phyloP scores from a whole-genome alignment of 1,284 basidiomycete species.

The Microbotryum saponariae region DNA sequence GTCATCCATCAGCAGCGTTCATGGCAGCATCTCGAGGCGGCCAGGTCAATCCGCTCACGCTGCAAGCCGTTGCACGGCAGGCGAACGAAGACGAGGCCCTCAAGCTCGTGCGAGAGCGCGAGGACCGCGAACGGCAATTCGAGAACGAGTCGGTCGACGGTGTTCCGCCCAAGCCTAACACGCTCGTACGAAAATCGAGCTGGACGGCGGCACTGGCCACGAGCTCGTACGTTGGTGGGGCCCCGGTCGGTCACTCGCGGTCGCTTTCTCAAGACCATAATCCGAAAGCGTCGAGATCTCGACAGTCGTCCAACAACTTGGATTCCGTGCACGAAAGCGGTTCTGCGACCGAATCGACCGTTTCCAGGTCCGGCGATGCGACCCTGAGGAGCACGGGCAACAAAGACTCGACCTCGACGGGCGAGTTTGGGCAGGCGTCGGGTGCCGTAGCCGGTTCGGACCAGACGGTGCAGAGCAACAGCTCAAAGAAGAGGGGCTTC shows the following conservation, averaged over 20 bases:
- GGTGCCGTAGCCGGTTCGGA: too few relatives aligned
- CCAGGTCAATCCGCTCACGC: conserved; percentile 26
- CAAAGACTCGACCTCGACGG: too few relatives aligned
- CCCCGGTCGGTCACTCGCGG: too few relatives aligned
- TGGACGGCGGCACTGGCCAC: background rate
- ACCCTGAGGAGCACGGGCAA: too few relatives aligned
- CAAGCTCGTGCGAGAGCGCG: conserved; percentile 17
- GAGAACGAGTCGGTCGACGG: conserved; percentile 2
- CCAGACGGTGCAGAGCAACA: too few relatives aligned
- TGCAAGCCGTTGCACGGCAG: conserved; percentile 25
- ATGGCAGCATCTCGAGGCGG: conserved; percentile 11
- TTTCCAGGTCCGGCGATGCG: too few relatives aligned
- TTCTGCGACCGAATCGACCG: background rate
- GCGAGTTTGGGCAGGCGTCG: too few relatives aligned
- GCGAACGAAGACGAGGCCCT: conserved; percentile 29
- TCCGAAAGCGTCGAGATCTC: background rate
- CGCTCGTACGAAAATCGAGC: conserved; percentile 4
- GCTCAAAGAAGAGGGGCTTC: conserved; percentile 1
- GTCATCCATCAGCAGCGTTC: conserved; percentile 13
- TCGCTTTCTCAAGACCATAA: too few relatives aligned
- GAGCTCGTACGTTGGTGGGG: too few relatives aligned
- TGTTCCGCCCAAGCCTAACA: background rate
- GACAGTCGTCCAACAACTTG: background rate
- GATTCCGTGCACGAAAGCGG: background rate
- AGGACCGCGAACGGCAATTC: conserved; percentile 14